Evolutionary conservation across 2,329 filamentous ascomycete genomes (phyloP).

Genomic region (Emericellopsis cladophorae): DNA sequence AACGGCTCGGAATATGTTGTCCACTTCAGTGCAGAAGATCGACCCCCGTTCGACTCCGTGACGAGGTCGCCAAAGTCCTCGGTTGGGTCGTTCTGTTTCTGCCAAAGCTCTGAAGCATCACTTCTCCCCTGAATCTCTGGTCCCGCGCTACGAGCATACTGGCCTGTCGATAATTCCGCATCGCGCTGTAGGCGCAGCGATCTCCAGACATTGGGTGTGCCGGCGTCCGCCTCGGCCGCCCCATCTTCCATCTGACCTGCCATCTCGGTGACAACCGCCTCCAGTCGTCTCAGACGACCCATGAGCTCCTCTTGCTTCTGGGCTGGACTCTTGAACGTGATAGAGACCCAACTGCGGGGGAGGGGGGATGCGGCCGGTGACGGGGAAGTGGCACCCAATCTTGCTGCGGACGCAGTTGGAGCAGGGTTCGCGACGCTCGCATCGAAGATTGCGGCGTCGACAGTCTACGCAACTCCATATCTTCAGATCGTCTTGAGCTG

Average conservation of each 20-base stretch:
- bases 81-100: slow-evolving; percentile 8
- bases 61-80: slow-evolving; percentile 17
- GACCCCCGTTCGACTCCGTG: slow-evolving; percentile 13
- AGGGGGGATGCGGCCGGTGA: slow-evolving; percentile 15
- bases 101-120: neutral
- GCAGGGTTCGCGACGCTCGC: slow-evolving; percentile 16
- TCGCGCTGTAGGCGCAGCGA: neutral
- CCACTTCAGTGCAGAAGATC: slow-evolving; percentile 17
- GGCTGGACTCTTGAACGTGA: slow-evolving; percentile 7
- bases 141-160: neutral
- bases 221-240: neutral
- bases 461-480: slow-evolving; percentile 19
- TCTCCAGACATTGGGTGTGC: neutral
- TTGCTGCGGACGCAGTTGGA: slow-evolving; percentile 11
- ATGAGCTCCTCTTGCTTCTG: slow-evolving; percentile 17
- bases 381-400: slow-evolving; percentile 17
- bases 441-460: slow-evolving; percentile 16
- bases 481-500: slow-evolving; percentile 7
- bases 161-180: neutral
- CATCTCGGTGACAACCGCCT: slow-evolving; percentile 17
- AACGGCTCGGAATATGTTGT: slow-evolving; percentile 16
- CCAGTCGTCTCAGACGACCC: slow-evolving; percentile 13
- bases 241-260: slow-evolving; percentile 15
- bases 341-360: slow-evolving; percentile 10
- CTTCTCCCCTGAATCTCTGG: neutral